Conservation (phyloP, 2,329 filamentous ascomycete genomes). For the Xylariaceae sp. region DNA sequence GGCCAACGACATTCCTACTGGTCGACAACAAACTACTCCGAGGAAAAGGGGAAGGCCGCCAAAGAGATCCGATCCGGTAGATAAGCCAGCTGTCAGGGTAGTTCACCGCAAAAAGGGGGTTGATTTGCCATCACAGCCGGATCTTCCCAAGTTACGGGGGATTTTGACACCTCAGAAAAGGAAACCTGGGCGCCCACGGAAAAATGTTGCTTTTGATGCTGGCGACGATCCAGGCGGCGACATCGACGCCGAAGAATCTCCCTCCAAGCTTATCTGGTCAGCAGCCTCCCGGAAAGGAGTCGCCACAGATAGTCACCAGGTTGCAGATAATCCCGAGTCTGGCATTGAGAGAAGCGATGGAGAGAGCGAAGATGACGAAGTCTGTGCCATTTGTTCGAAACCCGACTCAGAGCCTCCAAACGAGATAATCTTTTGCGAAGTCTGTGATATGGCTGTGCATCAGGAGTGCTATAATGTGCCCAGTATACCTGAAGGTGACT, state of each 20-base stretch:
- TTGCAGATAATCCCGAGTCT: constrained; percentile 4
- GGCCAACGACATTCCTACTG: not conserved
- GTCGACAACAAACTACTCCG: constrained; percentile 4
- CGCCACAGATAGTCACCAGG: constrained; percentile 5
- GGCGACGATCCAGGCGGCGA: constrained; percentile 25
- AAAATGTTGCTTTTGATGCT: constrained; percentile 52
- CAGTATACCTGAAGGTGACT: constrained; percentile 57
- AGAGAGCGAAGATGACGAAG: constrained; percentile 39
- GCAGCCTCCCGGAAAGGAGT: no score
- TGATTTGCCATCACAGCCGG: constrained; percentile 8
- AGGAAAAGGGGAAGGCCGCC: constrained; percentile 19
- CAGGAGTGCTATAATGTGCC: constrained; percentile 56
- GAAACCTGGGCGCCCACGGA: constrained; percentile 35
- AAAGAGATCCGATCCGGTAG: constrained; percentile 7
- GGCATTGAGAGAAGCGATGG: constrained; percentile 26
- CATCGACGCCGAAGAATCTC: constrained; percentile 49
- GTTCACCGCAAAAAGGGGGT: constrained; percentile 4
- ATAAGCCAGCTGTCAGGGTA: constrained; percentile 8
- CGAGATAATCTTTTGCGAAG: constrained; percentile 61
- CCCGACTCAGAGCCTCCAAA: constrained; percentile 55
- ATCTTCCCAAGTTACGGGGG: constrained; percentile 39
- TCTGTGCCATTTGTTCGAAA: constrained; percentile 54
- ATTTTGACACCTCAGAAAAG: constrained; percentile 54
- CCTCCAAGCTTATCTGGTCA: constrained; percentile 28
- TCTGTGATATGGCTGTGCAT: constrained; percentile 59